Evolutionary conservation across 164 flowering plant genomes (phyloP).

Genomic region (Dillenia turbinata): DNA sequence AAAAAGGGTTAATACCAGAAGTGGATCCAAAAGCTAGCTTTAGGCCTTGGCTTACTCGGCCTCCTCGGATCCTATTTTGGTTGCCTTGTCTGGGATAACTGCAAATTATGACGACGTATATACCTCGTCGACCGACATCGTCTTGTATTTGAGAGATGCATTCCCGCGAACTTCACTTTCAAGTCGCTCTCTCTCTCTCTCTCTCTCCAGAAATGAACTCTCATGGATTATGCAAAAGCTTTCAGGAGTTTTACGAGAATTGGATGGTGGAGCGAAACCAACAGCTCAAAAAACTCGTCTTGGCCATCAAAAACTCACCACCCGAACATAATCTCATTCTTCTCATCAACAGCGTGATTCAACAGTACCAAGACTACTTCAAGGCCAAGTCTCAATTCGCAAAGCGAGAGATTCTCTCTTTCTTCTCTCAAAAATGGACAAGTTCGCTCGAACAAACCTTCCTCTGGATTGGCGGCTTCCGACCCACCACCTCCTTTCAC

Average conservation of each 20-base stretch:
- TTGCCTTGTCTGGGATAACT: too few species aligned
- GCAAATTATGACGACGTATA: too few species aligned
- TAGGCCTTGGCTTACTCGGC: too few species aligned
- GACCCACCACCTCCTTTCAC: slow-evolving; percentile 69
- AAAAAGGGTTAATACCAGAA: too few species aligned
- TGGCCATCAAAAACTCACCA: slow-evolving; percentile 14
- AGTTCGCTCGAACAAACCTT: slow-evolving; percentile 57
- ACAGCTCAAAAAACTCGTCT: slow-evolving; percentile 26
- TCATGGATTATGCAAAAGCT: background rate
- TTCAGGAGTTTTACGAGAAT: slow-evolving; percentile 22
- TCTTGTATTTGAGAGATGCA: too few species aligned
- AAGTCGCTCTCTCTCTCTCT: too few species aligned
- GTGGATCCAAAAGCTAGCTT: too few species aligned
- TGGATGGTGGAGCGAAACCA: slow-evolving; percentile 34
- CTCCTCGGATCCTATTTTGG: too few species aligned
- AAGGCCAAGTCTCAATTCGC: slow-evolving; percentile 31
- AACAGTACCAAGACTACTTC: slow-evolving; percentile 60
- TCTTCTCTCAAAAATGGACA: slow-evolving; percentile 59
- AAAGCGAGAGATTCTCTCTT: slow-evolving; percentile 27
- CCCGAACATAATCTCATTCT: background rate
- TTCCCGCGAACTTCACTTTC: too few species aligned
- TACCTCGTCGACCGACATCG: too few species aligned
- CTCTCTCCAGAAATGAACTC: too few species aligned
- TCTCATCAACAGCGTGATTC: slow-evolving; percentile 28
- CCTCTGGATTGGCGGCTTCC: slow-evolving; percentile 85